Base-by-base conservation (phyloP, 2,329 filamentous ascomycete genomes). In the Hymenoscyphus fraxineus region DNA sequence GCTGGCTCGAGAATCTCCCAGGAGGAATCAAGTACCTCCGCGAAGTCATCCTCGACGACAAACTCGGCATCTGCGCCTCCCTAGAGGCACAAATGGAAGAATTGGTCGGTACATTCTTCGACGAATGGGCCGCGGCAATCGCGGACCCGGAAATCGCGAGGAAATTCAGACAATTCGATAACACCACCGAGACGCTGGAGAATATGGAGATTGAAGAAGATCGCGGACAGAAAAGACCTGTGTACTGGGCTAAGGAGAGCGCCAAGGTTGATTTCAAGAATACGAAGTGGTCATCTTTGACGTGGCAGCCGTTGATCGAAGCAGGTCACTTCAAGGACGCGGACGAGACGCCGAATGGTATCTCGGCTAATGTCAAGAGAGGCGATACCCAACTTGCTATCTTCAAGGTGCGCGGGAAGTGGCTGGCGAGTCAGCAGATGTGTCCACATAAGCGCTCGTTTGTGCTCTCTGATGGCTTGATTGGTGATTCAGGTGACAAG, bases 391-490 rank as follows among this genome's bases (percentile, higher is more conserved):
- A 97, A 77, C 83, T 97, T 1, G 92, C 93, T 7, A 80, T 97
- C 61, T 97, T 93, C 85, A 90, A 92, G 72, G 84, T 96, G 67
- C 85, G 86, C 62, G 92, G 92, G 22, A 85, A 84, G 62, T 96
- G 88, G 81, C 94, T 94, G 76, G 90, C 91, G 65, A 90, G 90
- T 15, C 93, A 97, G 79, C 92, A 97, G 75, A 97, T 97, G 93
- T 97, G 93, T 76, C 93, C 93, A 10, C 92, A 96, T 79, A 95
- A 94, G 78, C 88, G 92, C 12, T 88, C 92, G 0, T 97, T 97
- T 73, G 89, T 93, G n/a, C 85, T 97, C 32, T 90, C 89, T 0
- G 93, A 97, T 74, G 92, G 92, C 1, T 80, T 97, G 9, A 84
- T 97, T 58, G 93, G 93, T 51, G 72, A 78, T 66, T 76, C 78